Percentiles rank a stretch among this genome's conserved stretches.
These are phyloP conservation scores for Carnegiea gigantea DNA, from an alignment of 179 eudicot genomes.

Conservation along the genomic window DNA sequence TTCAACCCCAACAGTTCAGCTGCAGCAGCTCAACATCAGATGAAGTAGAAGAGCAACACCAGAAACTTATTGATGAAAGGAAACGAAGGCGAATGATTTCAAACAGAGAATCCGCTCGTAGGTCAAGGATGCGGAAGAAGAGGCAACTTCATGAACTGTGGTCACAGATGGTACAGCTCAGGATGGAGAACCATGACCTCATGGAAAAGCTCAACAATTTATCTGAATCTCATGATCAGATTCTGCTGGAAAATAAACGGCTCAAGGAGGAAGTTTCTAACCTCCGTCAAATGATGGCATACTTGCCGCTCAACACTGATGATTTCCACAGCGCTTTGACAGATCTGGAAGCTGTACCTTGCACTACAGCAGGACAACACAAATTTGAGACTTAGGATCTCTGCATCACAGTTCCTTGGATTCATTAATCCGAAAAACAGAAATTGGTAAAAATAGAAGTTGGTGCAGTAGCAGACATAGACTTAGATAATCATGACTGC, in stretches of 20 bases:
- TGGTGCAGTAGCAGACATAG: background rate
- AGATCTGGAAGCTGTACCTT: slow-evolving; percentile 10
- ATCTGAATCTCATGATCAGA: slow-evolving; percentile 45
- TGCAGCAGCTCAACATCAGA: slow-evolving; percentile 20
- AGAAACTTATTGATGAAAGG: slow-evolving; percentile 44
- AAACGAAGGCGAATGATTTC: slow-evolving; percentile 55
- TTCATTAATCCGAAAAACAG: background rate
- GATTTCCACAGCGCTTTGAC: slow-evolving; percentile 17
- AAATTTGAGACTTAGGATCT: background rate
- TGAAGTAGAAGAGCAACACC: slow-evolving; percentile 4
- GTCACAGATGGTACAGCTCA: slow-evolving; percentile 58
- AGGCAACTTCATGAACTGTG: slow-evolving; percentile 65
- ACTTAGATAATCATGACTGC: background rate
- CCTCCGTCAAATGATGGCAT: slow-evolving; percentile 39
- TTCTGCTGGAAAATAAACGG: slow-evolving; percentile 45
- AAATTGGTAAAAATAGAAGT: background rate
- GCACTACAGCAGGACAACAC: background rate
- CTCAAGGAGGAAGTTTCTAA: slow-evolving; percentile 56
- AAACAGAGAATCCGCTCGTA: slow-evolving; percentile 33
- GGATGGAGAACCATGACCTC: slow-evolving; percentile 59
- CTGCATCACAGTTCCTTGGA: slow-evolving; percentile 6
- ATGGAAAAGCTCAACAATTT: slow-evolving; percentile 44
- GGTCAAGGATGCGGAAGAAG: slow-evolving; percentile 36
- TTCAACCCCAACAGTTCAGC: slow-evolving; percentile 4
- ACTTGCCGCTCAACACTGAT: slow-evolving; percentile 12